These are phyloP conservation scores for Aureobasidium pullulans DNA, from an alignment of 2,329 filamentous ascomycete genomes.

Conservation along the genomic window DNA sequence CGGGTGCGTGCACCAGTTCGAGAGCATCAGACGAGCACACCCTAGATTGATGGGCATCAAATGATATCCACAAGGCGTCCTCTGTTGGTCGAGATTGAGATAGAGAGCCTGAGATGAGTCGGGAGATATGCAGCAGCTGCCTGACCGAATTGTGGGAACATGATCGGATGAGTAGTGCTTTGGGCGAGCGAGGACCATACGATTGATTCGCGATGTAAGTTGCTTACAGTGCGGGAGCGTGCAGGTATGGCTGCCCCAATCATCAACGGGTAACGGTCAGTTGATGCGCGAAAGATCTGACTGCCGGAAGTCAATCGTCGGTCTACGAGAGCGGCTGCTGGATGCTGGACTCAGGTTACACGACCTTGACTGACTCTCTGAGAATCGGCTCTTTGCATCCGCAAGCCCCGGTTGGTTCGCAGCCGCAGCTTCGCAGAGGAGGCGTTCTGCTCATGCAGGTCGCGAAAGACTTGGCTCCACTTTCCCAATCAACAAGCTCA, in stretches of 20 bases:
- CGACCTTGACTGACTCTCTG: not conserved
- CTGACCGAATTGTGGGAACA: not conserved
- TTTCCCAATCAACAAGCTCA: not conserved
- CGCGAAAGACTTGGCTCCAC: not conserved
- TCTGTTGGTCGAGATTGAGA: not conserved
- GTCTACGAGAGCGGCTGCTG: not conserved
- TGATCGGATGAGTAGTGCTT: not conserved
- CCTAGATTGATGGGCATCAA: not conserved
- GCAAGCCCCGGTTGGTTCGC: not conserved
- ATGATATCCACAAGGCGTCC: not conserved
- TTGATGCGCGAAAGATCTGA: not conserved
- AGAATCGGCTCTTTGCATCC: not conserved
- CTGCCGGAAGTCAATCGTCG: not conserved
- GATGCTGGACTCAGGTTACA: not conserved
- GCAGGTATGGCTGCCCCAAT: not conserved
- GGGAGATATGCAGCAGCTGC: not conserved
- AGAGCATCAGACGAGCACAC: not conserved
- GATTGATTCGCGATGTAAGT: not conserved
- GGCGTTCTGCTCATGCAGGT: constrained; percentile 4
- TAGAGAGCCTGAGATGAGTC: not conserved
- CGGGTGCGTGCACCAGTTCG: not conserved
- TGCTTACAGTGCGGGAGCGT: not conserved
- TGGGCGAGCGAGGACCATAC: not conserved
- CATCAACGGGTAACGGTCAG: not conserved
- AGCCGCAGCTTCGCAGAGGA: not conserved